phyloP scores from a whole-genome alignment of 495 filamentous ascomycete species.

The Alectoria sarmentosa region DNA sequence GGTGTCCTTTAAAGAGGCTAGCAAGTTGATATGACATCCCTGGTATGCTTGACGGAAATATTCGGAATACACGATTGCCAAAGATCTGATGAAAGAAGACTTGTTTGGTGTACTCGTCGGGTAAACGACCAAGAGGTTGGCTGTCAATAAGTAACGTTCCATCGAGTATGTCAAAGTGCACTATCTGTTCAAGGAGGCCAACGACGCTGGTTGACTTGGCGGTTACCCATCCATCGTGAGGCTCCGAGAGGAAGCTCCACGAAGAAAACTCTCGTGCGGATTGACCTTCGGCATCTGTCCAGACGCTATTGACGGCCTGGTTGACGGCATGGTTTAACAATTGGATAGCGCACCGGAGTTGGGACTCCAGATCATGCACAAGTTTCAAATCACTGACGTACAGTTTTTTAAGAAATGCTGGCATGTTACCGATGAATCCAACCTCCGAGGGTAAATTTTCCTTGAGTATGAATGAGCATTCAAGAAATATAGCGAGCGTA shows the following conservation, averaged over 20 bases:
- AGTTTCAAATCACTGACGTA: slow-evolving; percentile 44
- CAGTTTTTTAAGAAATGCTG: slow-evolving; percentile 27
- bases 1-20: slow-evolving; percentile 26
- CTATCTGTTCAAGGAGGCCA: slow-evolving; percentile 3
- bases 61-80: slow-evolving; percentile 39
- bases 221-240: slow-evolving; percentile 15
- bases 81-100: slow-evolving; percentile 41
- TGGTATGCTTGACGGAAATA: slow-evolving; percentile 37
- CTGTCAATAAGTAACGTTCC: slow-evolving; percentile 45
- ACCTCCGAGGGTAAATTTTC: slow-evolving; percentile 18
- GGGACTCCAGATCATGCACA: slow-evolving; percentile 31
- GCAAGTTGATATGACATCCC: slow-evolving; percentile 43
- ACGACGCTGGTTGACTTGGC: slow-evolving; percentile 2
- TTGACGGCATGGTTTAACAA: slow-evolving; percentile 12
- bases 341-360: slow-evolving; percentile 30
- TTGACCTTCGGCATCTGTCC: slow-evolving; percentile 11
- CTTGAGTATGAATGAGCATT: slow-evolving; percentile 21
- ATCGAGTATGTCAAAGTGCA: slow-evolving; percentile 42
- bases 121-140: slow-evolving; percentile 41
- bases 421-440: slow-evolving; percentile 14
- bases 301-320: slow-evolving; percentile 19
- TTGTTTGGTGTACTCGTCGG: slow-evolving; percentile 34
- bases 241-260: slow-evolving; percentile 16
- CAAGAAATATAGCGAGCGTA: slow-evolving; percentile 17
- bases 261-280: slow-evolving; percentile 8